These are phyloP conservation scores for Rhizophora mangle DNA, from an alignment of 345 rosid species.

Conservation along the genomic window DNA sequence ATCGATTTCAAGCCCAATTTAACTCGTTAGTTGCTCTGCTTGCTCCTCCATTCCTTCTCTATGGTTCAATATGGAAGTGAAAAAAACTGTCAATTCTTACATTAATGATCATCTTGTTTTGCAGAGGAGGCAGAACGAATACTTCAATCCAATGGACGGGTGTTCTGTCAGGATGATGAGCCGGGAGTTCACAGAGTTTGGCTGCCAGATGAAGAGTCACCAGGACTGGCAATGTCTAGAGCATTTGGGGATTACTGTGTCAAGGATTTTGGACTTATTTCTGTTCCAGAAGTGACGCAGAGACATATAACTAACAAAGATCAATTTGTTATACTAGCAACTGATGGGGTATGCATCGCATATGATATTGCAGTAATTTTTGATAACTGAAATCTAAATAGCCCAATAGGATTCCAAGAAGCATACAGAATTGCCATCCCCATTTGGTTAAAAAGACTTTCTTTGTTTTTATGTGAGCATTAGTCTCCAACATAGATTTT, in stretches of 20 bases:
- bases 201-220: slow-evolving; percentile 72
- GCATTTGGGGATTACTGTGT: slow-evolving; percentile 92
- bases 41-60: neutral
- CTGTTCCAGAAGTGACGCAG: slow-evolving; percentile 85
- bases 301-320: slow-evolving; percentile 63
- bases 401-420: neutral
- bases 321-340: slow-evolving; percentile 76
- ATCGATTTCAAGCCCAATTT: slow-evolving; percentile 83
- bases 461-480: too few species aligned
- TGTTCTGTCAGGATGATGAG: slow-evolving; percentile 74
- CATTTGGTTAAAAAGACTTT: too few species aligned
- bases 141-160: slow-evolving; percentile 59
- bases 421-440: neutral
- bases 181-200: slow-evolving; percentile 92
- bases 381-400: neutral
- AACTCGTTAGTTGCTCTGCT: slow-evolving; percentile 72
- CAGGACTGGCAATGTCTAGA: slow-evolving; percentile 96
- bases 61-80: neutral
- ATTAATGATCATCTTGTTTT: slow-evolving; percentile 3
- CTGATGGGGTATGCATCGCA: slow-evolving; percentile 67
- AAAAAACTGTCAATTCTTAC: neutral
- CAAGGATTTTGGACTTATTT: slow-evolving; percentile 76
- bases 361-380: neutral
- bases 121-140: slow-evolving; percentile 91
- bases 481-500: too few species aligned